Evolutionary conservation across 805 yeast genomes (phyloP).

Genomic region (Candida morakotiae): DNA sequence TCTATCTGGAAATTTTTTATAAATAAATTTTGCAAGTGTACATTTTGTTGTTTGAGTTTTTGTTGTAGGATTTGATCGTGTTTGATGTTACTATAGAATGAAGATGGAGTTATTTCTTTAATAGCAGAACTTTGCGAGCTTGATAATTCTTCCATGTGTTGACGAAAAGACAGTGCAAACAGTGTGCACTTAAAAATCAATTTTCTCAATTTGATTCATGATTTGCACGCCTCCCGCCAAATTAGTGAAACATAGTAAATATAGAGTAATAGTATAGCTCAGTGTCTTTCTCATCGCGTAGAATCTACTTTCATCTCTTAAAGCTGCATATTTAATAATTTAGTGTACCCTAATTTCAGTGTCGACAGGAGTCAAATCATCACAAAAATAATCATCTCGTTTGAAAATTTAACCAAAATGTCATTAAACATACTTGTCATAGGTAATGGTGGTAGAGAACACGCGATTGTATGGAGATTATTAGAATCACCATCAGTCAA

Average conservation of each 20-base stretch:
- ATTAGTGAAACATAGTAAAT: no score
- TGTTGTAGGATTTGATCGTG: neutral
- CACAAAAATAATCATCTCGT: no score
- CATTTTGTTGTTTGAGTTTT: neutral
- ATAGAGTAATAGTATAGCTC: no score
- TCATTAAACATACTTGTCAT: constrained; percentile 66
- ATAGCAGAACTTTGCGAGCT: neutral
- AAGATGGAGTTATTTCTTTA: neutral
- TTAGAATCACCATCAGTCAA: constrained; percentile 70
- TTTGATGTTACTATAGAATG: neutral
- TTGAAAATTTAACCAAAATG: no score
- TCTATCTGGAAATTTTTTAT: constrained; percentile 2
- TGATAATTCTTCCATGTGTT: neutral
- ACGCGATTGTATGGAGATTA: constrained; percentile 91
- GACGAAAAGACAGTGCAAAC: neutral
- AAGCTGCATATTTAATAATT: no score
- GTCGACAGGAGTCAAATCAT: no score
- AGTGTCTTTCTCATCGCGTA: no score
- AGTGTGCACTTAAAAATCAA: neutral
- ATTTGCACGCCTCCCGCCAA: no score
- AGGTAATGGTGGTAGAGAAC: constrained; percentile 99
- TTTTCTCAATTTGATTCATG: no score
- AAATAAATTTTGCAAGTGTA: neutral
- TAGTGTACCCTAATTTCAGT: no score
- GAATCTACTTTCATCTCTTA: no score